Base-by-base conservation (phyloP, 2,329 filamentous ascomycete genomes). In the Emmonsiellopsis sp. region DNA sequence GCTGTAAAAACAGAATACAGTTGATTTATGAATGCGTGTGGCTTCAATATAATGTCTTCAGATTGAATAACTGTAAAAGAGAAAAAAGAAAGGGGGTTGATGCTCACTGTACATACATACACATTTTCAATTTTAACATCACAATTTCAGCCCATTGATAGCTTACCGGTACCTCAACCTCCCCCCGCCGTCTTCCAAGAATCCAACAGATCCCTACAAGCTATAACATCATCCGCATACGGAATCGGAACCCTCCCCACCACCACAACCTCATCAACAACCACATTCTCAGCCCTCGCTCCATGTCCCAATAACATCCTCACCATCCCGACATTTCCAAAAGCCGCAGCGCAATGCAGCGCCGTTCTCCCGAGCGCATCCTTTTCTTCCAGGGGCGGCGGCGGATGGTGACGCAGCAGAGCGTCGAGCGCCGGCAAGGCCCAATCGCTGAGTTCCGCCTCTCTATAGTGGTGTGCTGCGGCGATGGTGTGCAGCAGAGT, bases 201-300 rank as follows among this genome's bases (percentile, higher is more conserved):
- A 5, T 26, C 20, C 20, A 26, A 5, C 3, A 26, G 20, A 26
- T 26, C 20, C 20, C 20, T 26, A 26, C 20, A 26, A 1, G 3
- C 20, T 26, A 26, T 26, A 26, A 26, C 20, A 26, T 79, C 80
- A 10, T 80, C 80, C 31, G 81, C 60, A 58, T 79, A 81, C 15
- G 41, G 15, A 44, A 10, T 4, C 41, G 9, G 9, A 3, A 10
- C 5, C 5, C 41, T 44, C 15, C 41, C 20, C 20, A 26, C 20
- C 20, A 26, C 20, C 20, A 26, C 20, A 16, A 44, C 15, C 3
- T 44, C 41, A 16, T 44, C 41, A 44, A 16, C 41, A 3, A 16
- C 9, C 41, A 11, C 41, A 15, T 44, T 44, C 15, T 16, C 15
- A 3, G 41, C 9, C 9, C 10, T 11, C n/a, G 41, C 41, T 7